Conservation (phyloP, 345 rosid species). For the Aurinia saxatilis region DNA sequence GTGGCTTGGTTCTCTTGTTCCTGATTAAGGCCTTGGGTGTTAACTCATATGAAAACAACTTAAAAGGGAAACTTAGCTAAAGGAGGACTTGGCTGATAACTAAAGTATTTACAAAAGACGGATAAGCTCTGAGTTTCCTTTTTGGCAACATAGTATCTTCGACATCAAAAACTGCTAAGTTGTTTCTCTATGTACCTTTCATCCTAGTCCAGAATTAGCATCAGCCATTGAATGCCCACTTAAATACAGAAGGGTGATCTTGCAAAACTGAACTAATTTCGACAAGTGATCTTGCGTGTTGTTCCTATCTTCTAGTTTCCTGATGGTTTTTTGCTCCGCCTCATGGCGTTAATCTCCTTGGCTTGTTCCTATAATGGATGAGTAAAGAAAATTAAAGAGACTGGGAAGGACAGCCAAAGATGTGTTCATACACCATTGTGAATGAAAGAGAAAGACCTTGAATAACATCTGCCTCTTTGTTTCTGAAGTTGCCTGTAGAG, state of each 20-base stretch:
- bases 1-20: constrained; percentile 7
- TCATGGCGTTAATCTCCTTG: constrained; percentile 4
- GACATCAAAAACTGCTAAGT: background rate
- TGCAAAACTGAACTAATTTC: constrained; percentile 4
- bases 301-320: background rate
- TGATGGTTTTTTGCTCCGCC: background rate
- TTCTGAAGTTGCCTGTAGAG: constrained; percentile 12
- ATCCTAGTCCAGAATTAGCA: constrained; percentile 1
- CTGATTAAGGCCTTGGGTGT: background rate
- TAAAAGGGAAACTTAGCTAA: background rate
- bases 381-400: background rate
- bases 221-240: background rate
- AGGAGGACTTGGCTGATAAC: background rate
- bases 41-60: background rate
- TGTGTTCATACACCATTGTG: background rate
- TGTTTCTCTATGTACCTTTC: background rate
- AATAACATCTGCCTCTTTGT: background rate
- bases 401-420: background rate
- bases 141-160: background rate
- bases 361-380: constrained; percentile 17
- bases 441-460: constrained; percentile 17
- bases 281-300: background rate
- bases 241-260: background rate
- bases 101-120: constrained; percentile 2
- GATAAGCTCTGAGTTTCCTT: background rate